Base-by-base conservation (phyloP, 2,329 filamentous ascomycete species). In the Cladosporium sp. region DNA sequence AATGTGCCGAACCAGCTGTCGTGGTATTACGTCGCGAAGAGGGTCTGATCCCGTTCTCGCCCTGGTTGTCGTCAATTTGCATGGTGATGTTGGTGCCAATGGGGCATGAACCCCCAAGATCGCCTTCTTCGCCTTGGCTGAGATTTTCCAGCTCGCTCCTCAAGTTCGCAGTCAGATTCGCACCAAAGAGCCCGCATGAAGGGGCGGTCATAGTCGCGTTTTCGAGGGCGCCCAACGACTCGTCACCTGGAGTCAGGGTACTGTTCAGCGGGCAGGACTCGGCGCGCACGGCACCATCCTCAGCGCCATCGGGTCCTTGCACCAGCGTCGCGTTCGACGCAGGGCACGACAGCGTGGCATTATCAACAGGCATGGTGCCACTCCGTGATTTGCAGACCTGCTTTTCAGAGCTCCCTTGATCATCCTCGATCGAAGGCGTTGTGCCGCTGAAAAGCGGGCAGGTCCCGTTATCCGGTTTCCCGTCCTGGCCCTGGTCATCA, bases 361-460 rank as follows among this genome's bases (percentile, higher is more conserved):
- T 10, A 4, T 40, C 28, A 28, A 28, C 32, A 32, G n/a, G 4
- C 3, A 19, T 28, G 2, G 48, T 50, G 6, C 40, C 40, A 5
- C 43, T 43, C 7, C 9, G 19, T 14, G 34, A 10, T 16, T 38
- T 43, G 14, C 16, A 28, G 3, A 28, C 28, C 16, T 16, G 7
- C 9, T 14, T 8, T 14, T 53, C 50, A 18, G 35, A 43, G 19
- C 19, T 32, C 9, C 50, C 50, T 41, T 53, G 50, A 22, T 53
- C 50, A 22, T 53, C 50, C 31, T 46, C 38, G 13, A 46, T 16
- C 13, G 22, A 42, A 4, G 50, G 38, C 7, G 28, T 18, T 2
- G 50, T 53, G 14, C 50, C 50, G 32, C 46, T 46, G 9, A 31
- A 38, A 28, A 46, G 33, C 3, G 43, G 50, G 16, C 50, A 53